Base-by-base conservation (phyloP, 257 asterid species). In the Solanum tarapatanum region DNA sequence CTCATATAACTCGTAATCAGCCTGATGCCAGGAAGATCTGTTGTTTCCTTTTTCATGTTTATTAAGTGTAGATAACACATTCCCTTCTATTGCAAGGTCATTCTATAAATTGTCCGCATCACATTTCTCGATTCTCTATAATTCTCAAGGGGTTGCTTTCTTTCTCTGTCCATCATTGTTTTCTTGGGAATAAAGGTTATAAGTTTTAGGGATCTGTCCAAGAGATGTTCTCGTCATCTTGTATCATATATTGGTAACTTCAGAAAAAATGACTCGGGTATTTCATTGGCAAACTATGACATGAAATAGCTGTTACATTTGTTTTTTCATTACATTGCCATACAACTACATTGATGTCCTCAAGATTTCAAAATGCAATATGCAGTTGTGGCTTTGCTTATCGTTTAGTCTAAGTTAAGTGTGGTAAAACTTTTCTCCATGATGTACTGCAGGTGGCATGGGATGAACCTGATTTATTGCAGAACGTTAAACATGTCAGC, bases 391-490 rank as follows among this genome's bases (percentile, higher is more conserved):
- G 37, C 11, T 28, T 8, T 30, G 19, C 28, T 80, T 5, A 5
- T 3, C 17, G 6, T 80, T 80, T 48, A 26, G 68, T 45, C 60
- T 8, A 28, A 80, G 84, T 48, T 26, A 17, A 16, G 12, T 30
- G 68, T 80, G 69, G 19, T 80, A 14, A 69, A 77, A 32, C 75
- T 68, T 80, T 87, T 32, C 79, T 68, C n/a, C 21, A 74, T 86
- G 16, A 33, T 82, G 21, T 79, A 64, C 51, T 91, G 69, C 91
- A 96, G 99, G 99, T 96, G 88, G 90, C 94, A 32, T 95, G 99
- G 99, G 99, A 96, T 86, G 99, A 96, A 89, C 98, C 99, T 7
- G 98, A 95, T 88, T 92, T 93, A 74, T 87, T 94, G 88, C 98
- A 94, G 83, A 95, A 94, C 35, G 98, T 96, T 89, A 96, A 93